These are phyloP conservation scores for Knufia petricola DNA, from an alignment of 2,329 filamentous ascomycete species.

Conservation along the genomic window DNA sequence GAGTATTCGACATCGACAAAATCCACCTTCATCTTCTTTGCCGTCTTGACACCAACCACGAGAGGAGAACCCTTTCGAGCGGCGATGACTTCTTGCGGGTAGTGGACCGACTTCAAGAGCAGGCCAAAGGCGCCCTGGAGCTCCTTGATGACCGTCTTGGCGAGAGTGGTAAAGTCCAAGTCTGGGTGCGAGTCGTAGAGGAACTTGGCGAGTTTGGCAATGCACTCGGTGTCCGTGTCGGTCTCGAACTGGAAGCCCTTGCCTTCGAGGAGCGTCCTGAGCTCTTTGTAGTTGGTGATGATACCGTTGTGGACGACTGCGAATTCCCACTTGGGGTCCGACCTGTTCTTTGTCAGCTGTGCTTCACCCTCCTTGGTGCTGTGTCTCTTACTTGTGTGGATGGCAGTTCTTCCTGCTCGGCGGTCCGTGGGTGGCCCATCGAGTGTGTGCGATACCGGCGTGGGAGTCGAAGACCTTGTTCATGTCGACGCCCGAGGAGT, in stretches of 20 bases:
- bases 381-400: slow-evolving; percentile 69
- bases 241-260: slow-evolving; percentile 99
- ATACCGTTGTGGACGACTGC: slow-evolving; percentile 98
- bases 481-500: slow-evolving; percentile 69
- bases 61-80: slow-evolving; percentile 97
- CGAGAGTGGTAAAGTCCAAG: slow-evolving; percentile 91
- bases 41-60: slow-evolving; percentile 91
- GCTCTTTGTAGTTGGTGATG: slow-evolving; percentile 99
- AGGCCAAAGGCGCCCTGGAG: slow-evolving; percentile 96
- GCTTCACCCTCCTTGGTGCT: background rate
- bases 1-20: slow-evolving; percentile 98
- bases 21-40: slow-evolving; percentile 99
- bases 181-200: slow-evolving; percentile 88
- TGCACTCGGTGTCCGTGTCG: slow-evolving; percentile 98
- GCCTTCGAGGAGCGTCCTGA: slow-evolving; percentile 81
- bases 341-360: slow-evolving; percentile 45
- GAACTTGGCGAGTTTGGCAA: slow-evolving; percentile 98
- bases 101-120: slow-evolving; percentile 96
- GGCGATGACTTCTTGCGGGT: slow-evolving; percentile 93
- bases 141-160: slow-evolving; percentile 97
- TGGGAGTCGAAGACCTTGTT: slow-evolving; percentile 95
- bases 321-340: slow-evolving; percentile 92
- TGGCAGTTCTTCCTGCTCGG: slow-evolving; percentile 96
- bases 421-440: slow-evolving; percentile 95
- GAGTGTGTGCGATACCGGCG: slow-evolving; percentile 95